phyloP scores from a whole-genome alignment of 208 protist genomes.

The Leptomonas seymouri region DNA sequence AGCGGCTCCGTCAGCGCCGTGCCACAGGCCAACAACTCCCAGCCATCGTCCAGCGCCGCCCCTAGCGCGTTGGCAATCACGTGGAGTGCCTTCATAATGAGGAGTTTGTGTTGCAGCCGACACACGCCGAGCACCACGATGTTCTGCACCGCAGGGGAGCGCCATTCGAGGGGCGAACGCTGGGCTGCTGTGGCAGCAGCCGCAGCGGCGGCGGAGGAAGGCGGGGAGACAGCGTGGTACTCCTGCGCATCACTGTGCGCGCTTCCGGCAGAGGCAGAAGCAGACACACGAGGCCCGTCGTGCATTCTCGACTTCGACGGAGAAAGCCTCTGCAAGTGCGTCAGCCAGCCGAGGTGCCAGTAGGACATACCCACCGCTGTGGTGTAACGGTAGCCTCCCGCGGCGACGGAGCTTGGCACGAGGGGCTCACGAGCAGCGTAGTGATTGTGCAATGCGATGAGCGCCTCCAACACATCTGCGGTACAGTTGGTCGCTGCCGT shows the following conservation, averaged over 20 bases:
- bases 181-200: too few relatives aligned
- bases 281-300: neutral
- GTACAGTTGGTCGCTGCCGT: neutral
- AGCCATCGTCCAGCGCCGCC: slow-evolving; percentile 42
- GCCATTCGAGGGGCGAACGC: slow-evolving; percentile 6
- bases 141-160: slow-evolving; percentile 25
- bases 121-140: slow-evolving; percentile 33
- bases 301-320: neutral
- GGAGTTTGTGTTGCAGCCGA: slow-evolving; percentile 53
- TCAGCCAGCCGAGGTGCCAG: slow-evolving; percentile 30
- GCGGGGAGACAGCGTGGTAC: neutral
- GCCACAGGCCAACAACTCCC: slow-evolving; percentile 49
- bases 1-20: slow-evolving; percentile 51
- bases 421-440: slow-evolving; percentile 14
- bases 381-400: neutral
- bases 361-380: neutral
- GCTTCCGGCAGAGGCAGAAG: neutral
- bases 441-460: slow-evolving; percentile 16
- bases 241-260: neutral
- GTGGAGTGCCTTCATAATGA: slow-evolving; percentile 63
- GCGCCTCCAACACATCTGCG: slow-evolving; percentile 8
- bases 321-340: neutral
- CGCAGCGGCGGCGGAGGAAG: neutral
- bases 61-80: slow-evolving; percentile 59
- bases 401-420: slow-evolving; percentile 34